These are phyloP conservation scores for Phascolomyces articulosus DNA, from an alignment of 371 early-diverging fungal genomes.

Conservation along the genomic window DNA sequence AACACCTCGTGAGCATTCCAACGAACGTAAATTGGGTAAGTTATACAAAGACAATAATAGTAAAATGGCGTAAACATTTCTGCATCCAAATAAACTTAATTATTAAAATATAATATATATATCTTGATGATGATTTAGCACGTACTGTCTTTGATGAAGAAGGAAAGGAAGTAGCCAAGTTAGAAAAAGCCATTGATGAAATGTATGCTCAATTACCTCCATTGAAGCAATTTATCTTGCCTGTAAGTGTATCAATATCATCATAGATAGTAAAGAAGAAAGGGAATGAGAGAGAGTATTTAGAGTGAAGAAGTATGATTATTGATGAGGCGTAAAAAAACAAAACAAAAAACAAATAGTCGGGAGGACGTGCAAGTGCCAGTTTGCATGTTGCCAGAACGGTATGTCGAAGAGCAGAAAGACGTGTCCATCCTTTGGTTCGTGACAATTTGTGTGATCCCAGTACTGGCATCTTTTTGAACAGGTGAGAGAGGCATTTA, in stretches of 20 bases:
- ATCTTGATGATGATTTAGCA: no score
- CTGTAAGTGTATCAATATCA: conserved; percentile 52
- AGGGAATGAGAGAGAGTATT: no score
- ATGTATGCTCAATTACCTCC: conserved; percentile 76
- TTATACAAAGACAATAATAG: background rate
- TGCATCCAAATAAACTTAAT: background rate
- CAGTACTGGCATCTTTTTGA: conserved; percentile 71
- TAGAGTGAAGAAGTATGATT: background rate
- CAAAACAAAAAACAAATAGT: conserved; percentile 53
- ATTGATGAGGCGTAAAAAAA: background rate
- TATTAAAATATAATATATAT: background rate
- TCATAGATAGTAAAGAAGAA: no score
- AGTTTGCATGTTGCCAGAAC: conserved; percentile 73
- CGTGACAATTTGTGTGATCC: conserved; percentile 63
- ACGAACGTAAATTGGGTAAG: conserved; percentile 56
- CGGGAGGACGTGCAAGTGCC: conserved; percentile 77
- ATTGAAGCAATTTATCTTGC: conserved; percentile 86
- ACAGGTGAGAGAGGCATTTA: conserved; percentile 47
- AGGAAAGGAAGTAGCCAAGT: conserved; percentile 53
- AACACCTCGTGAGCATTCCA: conserved; percentile 76
- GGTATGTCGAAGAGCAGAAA: conserved; percentile 88
- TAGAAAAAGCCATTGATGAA: conserved; percentile 91
- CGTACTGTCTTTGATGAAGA: conserved; percentile 80
- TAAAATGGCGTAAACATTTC: conserved; percentile 7
- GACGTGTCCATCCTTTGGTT: conserved; percentile 78